Evolutionary conservation across 257 asterid genomes (phyloP).

Genomic region (Phtheirospermum japonicum): DNA sequence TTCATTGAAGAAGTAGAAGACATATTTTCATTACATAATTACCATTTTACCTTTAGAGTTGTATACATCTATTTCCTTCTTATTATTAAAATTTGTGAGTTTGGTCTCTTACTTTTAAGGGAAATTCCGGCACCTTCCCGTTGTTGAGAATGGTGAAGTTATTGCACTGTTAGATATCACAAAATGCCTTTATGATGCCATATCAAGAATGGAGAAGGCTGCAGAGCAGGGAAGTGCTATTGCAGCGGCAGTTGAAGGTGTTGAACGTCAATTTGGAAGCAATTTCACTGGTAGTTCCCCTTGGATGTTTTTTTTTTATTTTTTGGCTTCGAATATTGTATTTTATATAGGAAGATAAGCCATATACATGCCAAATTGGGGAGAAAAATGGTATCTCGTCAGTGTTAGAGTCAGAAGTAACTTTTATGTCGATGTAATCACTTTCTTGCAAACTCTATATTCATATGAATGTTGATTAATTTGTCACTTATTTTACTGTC

Average conservation of each 20-base stretch:
- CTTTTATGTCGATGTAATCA: too few species aligned
- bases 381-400: neutral
- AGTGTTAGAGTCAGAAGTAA: too few species aligned
- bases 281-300: constrained; percentile 67
- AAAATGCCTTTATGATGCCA: constrained; percentile 89
- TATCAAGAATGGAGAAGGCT: too few species aligned
- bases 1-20: too few species aligned
- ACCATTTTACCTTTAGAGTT: too few species aligned
- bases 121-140: constrained; percentile 95
- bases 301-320: too few species aligned
- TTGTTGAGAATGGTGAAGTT: constrained; percentile 98
- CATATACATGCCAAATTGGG: neutral
- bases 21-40: too few species aligned
- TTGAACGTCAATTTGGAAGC: constrained; percentile 88
- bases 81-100: neutral
- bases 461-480: too few species aligned
- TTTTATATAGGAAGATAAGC: constrained; percentile 15
- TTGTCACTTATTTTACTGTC: too few species aligned
- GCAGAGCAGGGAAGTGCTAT: constrained; percentile 97
- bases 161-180: constrained; percentile 90
- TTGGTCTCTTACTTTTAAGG: constrained; percentile 46
- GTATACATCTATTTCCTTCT: neutral
- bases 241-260: constrained; percentile 99
- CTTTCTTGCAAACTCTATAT: too few species aligned
- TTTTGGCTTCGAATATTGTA: constrained; percentile 8